Evolutionary conservation across 805 yeast genomes (phyloP).

Genomic region (Ogataea siamensis): DNA sequence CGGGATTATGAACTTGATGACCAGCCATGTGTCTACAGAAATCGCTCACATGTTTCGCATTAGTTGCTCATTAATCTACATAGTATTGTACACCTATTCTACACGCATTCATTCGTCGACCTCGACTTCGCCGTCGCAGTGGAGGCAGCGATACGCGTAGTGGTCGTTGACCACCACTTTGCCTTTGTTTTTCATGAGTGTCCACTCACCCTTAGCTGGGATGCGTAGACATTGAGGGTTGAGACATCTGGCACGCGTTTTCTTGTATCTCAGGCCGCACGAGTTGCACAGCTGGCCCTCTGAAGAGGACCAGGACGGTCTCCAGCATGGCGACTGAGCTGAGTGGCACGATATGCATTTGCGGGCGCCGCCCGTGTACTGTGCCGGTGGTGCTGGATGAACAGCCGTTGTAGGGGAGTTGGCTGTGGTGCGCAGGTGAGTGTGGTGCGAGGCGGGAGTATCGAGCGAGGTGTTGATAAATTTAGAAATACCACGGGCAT

Average conservation of each 20-base stretch:
- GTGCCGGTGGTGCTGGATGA: not conserved
- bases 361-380: constrained; percentile 36
- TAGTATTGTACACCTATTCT: not conserved
- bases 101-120: constrained; percentile 30
- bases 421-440: constrained; percentile 16
- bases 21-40: too few relatives aligned
- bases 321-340: constrained; percentile 94
- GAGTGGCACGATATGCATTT: constrained; percentile 89
- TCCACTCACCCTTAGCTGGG: constrained; percentile 96
- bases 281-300: constrained; percentile 97
- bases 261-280: constrained; percentile 92
- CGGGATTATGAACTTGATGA: not conserved
- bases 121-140: constrained; percentile 57
- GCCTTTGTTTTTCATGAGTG: constrained; percentile 76
- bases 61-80: not conserved
- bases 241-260: constrained; percentile 88
- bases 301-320: constrained; percentile 90
- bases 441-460: constrained; percentile 16
- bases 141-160: constrained; percentile 48
- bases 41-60: too few relatives aligned
- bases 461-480: constrained; percentile 15
- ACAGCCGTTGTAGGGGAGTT: constrained; percentile 10
- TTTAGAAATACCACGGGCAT: constrained; percentile 14
- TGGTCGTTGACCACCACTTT: constrained; percentile 34
- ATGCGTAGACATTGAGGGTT: constrained; percentile 75